A percentile compares a stretch with the other conserved stretches of the same genome.
Conservation (phyloP, 495 filamentous ascomycete species). For the Daldinia concentrica region DNA sequence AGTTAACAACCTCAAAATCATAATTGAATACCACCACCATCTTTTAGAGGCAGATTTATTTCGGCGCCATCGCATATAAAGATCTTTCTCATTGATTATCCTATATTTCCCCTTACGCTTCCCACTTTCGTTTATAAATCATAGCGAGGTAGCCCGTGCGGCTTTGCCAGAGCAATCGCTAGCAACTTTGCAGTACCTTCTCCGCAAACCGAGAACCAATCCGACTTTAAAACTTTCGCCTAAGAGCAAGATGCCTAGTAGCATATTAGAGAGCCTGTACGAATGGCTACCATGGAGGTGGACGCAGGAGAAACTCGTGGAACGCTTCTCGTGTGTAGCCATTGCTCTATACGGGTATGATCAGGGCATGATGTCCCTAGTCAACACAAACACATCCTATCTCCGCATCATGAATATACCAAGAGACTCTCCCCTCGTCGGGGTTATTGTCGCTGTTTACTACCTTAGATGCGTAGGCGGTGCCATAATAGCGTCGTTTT, state of each 20-base stretch:
- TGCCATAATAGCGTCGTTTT: conserved; percentile 58
- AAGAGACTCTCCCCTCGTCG: conserved; percentile 58
- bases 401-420: conserved; percentile 64
- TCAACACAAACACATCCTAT: conserved; percentile 67
- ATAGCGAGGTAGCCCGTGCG: neutral
- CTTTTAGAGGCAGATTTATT: neutral
- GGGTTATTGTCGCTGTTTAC: conserved; percentile 67
- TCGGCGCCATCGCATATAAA: neutral
- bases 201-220: neutral
- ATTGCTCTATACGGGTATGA: conserved; percentile 69
- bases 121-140: neutral
- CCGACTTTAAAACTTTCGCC: neutral
- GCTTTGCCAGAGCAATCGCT: neutral
- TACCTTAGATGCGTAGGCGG: conserved; percentile 65
- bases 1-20: neutral
- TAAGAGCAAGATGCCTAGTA: neutral
- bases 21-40: neutral
- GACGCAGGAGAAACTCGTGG: conserved; percentile 56
- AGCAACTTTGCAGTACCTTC: neutral
- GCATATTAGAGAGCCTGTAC: neutral
- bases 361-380: conserved; percentile 67
- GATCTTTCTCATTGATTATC: neutral
- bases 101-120: neutral
- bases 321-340: conserved; percentile 64
- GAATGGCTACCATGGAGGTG: neutral